Percentiles rank a stretch among this genome's conserved stretches.
phyloP scores from a whole-genome alignment of 257 asterid genomes.

The Lavandula angustifolia region DNA sequence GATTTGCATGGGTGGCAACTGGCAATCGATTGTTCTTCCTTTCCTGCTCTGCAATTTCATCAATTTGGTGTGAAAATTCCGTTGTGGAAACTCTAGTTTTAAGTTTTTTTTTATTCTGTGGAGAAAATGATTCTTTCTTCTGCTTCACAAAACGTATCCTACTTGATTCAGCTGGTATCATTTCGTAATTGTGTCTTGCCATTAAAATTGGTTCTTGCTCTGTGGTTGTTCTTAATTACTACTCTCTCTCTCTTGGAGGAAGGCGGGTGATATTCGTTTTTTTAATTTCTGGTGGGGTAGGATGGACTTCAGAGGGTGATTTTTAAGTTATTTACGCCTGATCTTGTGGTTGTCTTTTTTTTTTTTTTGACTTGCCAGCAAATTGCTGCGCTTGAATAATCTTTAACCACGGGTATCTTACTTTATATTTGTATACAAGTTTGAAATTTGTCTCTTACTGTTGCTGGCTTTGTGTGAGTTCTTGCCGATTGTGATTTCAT shows the following conservation, averaged over 20 bases:
- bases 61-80: background rate
- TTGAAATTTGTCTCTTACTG: constrained; percentile 10
- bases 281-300: constrained; percentile 2
- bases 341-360: constrained; percentile 32
- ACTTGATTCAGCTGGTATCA: background rate
- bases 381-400: constrained; percentile 28
- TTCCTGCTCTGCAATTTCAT: background rate
- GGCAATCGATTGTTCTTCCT: constrained; percentile 1
- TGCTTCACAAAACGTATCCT: background rate
- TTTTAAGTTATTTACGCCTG: constrained; percentile 27
- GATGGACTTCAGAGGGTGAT: constrained; percentile 6
- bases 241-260: background rate
- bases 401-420: constrained; percentile 13
- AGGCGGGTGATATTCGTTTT: constrained; percentile 7
- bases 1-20: constrained; percentile 40
- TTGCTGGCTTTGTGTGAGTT: constrained; percentile 22
- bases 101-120: background rate
- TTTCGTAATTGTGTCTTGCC: constrained; percentile 17
- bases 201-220: background rate
- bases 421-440: constrained; percentile 13
- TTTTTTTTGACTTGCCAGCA: constrained; percentile 40
- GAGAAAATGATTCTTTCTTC: background rate
- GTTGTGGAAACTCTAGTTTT: background rate
- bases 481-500: constrained; percentile 8
- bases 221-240: constrained; percentile 13